These are phyloP conservation scores for Coriolopsis trogii DNA, from an alignment of 1,284 basidiomycete species.

Conservation along the genomic window DNA sequence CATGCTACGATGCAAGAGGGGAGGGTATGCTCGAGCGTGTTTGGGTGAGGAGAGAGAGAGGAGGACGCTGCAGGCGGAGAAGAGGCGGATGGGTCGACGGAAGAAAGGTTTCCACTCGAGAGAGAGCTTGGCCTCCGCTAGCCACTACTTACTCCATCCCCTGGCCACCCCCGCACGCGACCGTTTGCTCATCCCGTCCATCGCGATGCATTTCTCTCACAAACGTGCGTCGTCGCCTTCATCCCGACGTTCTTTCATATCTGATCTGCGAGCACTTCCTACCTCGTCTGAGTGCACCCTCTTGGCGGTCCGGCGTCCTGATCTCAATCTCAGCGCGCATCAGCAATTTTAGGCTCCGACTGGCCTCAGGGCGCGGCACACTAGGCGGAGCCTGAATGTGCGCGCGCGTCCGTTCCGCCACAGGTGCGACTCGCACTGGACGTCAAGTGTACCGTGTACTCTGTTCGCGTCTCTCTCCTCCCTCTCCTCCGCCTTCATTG, in stretches of 20 bases:
- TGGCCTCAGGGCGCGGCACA: background rate
- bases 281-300: too few species aligned
- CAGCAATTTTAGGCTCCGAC: background rate
- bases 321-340: background rate
- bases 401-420: slow-evolving; percentile 7
- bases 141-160: background rate
- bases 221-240: background rate
- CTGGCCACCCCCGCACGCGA: background rate
- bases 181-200: slow-evolving; percentile 2
- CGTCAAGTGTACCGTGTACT: slow-evolving; percentile 4
- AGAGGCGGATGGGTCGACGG: background rate
- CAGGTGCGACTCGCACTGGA: slow-evolving; percentile 5
- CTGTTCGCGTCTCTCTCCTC: background rate
- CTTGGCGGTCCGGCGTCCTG: background rate
- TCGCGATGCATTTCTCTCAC: background rate
- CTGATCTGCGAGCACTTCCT: too few species aligned
- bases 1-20: slow-evolving; percentile 3
- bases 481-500: background rate
- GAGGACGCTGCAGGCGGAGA: background rate
- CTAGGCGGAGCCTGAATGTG: slow-evolving; percentile 13
- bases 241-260: background rate
- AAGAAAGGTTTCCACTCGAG: background rate
- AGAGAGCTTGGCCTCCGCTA: background rate
- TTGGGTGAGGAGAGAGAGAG: background rate
- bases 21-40: background rate